Conservation (phyloP, 345 rosid species). For the Populus alba region DNA sequence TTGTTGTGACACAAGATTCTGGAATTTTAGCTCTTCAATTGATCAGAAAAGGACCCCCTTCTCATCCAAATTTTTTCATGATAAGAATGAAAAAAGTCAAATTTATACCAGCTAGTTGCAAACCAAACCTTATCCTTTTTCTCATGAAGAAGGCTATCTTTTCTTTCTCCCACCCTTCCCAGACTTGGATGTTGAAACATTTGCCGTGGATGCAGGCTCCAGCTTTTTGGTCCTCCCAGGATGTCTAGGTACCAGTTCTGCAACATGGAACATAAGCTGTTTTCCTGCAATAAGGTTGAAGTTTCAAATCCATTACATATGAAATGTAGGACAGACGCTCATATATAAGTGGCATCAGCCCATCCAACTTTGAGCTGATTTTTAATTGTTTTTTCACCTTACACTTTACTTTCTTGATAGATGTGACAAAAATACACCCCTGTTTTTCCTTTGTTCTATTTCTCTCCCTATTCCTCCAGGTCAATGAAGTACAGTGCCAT, state of each 20-base stretch:
- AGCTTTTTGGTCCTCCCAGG: conserved; percentile 82
- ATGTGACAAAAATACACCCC: background rate
- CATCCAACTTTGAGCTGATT: background rate
- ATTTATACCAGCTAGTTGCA: background rate
- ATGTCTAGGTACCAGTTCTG: conserved; percentile 86
- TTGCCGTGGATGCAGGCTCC: conserved; percentile 59
- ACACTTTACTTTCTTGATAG: background rate
- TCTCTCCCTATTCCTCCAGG: background rate
- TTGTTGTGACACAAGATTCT: background rate
- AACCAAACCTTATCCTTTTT: background rate
- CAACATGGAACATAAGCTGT: conserved; percentile 78
- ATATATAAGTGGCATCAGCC: background rate
- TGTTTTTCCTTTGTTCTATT: background rate
- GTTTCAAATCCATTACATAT: background rate
- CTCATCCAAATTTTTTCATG: background rate
- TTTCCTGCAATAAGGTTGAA: conserved; percentile 53
- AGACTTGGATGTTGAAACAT: conserved; percentile 55
- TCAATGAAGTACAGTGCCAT: background rate
- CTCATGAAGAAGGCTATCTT: conserved; percentile 40
- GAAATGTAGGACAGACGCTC: background rate
- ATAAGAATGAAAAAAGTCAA: background rate
- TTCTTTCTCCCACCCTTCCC: conserved; percentile 86
- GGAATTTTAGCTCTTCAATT: background rate
- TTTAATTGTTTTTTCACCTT: background rate
- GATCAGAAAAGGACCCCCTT: background rate